These are phyloP conservation scores for Globisporangium mamillatum DNA, from an alignment of 352 stramenopile genomes.

Conservation along the genomic window DNA sequence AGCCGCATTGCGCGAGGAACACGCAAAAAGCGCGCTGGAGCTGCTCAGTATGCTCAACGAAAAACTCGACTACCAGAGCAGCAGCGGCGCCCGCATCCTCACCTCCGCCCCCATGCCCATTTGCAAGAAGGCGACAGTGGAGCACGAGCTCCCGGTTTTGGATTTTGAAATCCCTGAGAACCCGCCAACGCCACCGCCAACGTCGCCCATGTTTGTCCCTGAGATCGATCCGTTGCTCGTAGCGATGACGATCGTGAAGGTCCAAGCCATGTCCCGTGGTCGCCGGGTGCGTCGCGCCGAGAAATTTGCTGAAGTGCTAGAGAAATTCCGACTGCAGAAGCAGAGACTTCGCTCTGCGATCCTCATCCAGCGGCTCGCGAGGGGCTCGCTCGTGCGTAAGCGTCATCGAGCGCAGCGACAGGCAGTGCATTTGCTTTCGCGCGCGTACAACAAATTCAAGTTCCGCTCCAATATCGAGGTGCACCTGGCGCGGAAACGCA, in stretches of 20 bases:
- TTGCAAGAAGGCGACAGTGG: not conserved
- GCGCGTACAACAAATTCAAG: slow-evolving; percentile 21
- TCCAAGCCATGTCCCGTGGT: slow-evolving; percentile 37
- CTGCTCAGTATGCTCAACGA: slow-evolving; percentile 59
- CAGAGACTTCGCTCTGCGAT: slow-evolving; percentile 28
- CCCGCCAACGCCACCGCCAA: not conserved
- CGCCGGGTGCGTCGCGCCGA: slow-evolving; percentile 26
- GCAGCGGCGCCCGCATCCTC: not conserved
- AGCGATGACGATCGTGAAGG: slow-evolving; percentile 24
- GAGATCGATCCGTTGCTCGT: slow-evolving; percentile 21
- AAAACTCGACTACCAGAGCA: slow-evolving; percentile 24
- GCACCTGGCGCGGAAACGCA: slow-evolving; percentile 24
- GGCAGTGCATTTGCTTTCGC: slow-evolving; percentile 10
- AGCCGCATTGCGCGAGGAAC: slow-evolving; percentile 42
- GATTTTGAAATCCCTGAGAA: not conserved
- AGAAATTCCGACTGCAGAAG: slow-evolving; percentile 29
- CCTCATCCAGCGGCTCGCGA: slow-evolving; percentile 26
- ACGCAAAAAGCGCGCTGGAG: slow-evolving; percentile 46
- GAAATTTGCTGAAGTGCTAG: slow-evolving; percentile 27
- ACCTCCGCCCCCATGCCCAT: not conserved
- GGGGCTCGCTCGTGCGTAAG: slow-evolving; percentile 4
- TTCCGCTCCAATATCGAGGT: slow-evolving; percentile 13
- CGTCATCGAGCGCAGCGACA: slow-evolving; percentile 9
- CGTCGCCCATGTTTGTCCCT: not conserved
- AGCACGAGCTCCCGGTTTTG: not conserved